Percentiles rank a stretch among this genome's conserved stretches.
Conservation (phyloP, 2,329 filamentous ascomycete species). For the Cladosporium austrohemisphaericum region DNA sequence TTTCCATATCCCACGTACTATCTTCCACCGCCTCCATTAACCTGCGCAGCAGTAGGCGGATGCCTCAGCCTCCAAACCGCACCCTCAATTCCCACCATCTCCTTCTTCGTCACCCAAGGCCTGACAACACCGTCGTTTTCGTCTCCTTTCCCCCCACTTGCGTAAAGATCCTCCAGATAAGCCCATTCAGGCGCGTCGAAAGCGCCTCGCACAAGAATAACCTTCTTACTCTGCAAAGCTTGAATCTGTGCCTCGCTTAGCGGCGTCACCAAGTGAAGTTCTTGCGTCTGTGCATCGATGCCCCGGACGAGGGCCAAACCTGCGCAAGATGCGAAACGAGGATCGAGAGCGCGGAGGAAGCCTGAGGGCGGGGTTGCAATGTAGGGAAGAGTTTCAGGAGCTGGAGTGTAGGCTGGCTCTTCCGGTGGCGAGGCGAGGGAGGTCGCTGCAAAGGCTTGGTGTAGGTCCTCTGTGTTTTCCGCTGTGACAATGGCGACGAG, state of each 20-base stretch:
- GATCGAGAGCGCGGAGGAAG: constrained; percentile 51
- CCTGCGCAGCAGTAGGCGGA: constrained; percentile 25
- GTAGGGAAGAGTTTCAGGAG: constrained; percentile 58
- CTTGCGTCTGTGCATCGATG: constrained; percentile 54
- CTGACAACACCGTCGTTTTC: constrained; percentile 16
- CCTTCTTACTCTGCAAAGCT: constrained; percentile 27
- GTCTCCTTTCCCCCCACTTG: constrained; percentile 12
- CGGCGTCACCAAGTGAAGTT: constrained; percentile 65
- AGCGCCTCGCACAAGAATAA: constrained; percentile 65
- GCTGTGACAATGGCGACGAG: constrained; percentile 64
- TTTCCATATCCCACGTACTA: too few relatives aligned
- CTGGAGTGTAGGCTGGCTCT: constrained; percentile 32
- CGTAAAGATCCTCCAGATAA: constrained; percentile 61
- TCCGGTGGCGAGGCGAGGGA: neutral
- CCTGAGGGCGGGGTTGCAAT: constrained; percentile 42
- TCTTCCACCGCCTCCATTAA: constrained; percentile 6
- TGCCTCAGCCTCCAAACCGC: constrained; percentile 32
- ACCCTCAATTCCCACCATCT: constrained; percentile 30
- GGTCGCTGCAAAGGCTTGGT: neutral
- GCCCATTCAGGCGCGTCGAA: constrained; percentile 68
- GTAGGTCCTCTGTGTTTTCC: constrained; percentile 34
- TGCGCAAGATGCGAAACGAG: constrained; percentile 55
- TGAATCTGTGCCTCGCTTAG: constrained; percentile 36
- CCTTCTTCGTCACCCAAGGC: constrained; percentile 29
- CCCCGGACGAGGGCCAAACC: constrained; percentile 68